These are phyloP conservation scores for Eucalyptus microcorys DNA, from an alignment of 345 rosid genomes.

Conservation along the genomic window DNA sequence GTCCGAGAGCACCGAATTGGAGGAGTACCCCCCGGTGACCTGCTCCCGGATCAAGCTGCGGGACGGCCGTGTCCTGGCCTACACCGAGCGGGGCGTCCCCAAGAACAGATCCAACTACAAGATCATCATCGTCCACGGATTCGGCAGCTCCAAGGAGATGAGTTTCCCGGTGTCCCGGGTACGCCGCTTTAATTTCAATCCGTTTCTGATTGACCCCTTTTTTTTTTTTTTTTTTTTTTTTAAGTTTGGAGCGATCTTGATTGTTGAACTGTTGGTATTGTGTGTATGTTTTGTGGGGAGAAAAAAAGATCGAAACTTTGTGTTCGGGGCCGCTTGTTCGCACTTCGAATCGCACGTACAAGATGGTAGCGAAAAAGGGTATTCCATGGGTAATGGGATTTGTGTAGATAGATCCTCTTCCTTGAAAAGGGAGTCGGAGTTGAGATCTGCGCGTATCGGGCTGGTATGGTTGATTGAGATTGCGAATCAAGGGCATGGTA, in stretches of 20 bases:
- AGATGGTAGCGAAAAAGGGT: not conserved
- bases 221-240: rapidly evolving
- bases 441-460: not conserved
- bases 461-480: not conserved
- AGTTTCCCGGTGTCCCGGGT: slow-evolving; percentile 67
- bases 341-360: not conserved
- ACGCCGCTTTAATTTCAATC: not conserved
- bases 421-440: not conserved
- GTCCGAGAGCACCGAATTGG: not conserved
- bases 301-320: not conserved
- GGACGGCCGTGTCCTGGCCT: slow-evolving; percentile 75
- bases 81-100: slow-evolving; percentile 67
- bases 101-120: slow-evolving; percentile 42
- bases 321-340: not conserved
- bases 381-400: not conserved
- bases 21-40: slow-evolving; percentile 7
- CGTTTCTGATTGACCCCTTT: not conserved
- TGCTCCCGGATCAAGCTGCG: slow-evolving; percentile 46
- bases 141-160: slow-evolving; percentile 96
- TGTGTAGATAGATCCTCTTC: not conserved
- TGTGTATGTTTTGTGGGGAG: not conserved
- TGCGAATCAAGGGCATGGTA: not conserved
- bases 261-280: not conserved
- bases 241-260: not conserved
- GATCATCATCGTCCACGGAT: slow-evolving; percentile 77